Percentiles rank a stretch among this genome's conserved stretches.
Conservation (phyloP, 2,329 filamentous ascomycete species). For the Penicillium sp. region DNA sequence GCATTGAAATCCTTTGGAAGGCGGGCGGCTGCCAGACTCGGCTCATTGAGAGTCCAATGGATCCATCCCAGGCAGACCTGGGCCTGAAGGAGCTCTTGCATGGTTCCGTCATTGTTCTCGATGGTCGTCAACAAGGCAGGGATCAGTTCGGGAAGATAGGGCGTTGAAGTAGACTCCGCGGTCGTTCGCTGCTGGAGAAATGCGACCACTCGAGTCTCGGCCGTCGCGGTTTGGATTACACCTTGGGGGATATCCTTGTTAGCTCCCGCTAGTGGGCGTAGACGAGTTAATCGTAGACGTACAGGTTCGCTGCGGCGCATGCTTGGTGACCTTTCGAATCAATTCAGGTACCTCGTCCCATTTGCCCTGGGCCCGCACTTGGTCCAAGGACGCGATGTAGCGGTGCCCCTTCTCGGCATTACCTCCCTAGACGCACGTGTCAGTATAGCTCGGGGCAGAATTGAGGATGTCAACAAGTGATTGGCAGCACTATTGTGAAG, state of each 20-base stretch:
- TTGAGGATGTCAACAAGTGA: slow-evolving; percentile 15
- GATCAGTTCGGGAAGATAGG: slow-evolving; percentile 49
- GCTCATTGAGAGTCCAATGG: slow-evolving; percentile 76
- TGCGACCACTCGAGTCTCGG: slow-evolving; percentile 68
- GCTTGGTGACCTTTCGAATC: slow-evolving; percentile 90
- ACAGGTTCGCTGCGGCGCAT: slow-evolving; percentile 86
- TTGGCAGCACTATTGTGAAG: slow-evolving; percentile 4
- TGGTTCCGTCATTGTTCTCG: slow-evolving; percentile 58
- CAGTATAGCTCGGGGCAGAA: slow-evolving; percentile 21
- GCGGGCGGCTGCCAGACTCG: slow-evolving; percentile 61
- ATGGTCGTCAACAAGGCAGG: slow-evolving; percentile 55
- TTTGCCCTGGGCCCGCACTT: slow-evolving; percentile 82
- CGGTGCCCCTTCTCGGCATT: slow-evolving; percentile 75
- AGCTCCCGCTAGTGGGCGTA: slow-evolving; percentile 19
- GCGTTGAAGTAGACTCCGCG: slow-evolving; percentile 37
- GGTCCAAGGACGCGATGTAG: slow-evolving; percentile 82
- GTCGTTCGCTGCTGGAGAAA: slow-evolving; percentile 46
- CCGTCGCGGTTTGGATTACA: slow-evolving; percentile 70
- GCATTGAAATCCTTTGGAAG: slow-evolving; percentile 68
- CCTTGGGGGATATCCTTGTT: slow-evolving; percentile 46
- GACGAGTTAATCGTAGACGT: slow-evolving; percentile 34
- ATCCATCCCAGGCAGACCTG: slow-evolving; percentile 84
- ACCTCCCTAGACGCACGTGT: slow-evolving; percentile 43
- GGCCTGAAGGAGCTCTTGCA: slow-evolving; percentile 72
- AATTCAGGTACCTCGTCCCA: slow-evolving; percentile 89